Percentiles rank a stretch among this genome's conserved stretches.
These are phyloP conservation scores for Penicillium occitanis DNA, from an alignment of 2,329 filamentous ascomycete genomes.

Conservation along the genomic window DNA sequence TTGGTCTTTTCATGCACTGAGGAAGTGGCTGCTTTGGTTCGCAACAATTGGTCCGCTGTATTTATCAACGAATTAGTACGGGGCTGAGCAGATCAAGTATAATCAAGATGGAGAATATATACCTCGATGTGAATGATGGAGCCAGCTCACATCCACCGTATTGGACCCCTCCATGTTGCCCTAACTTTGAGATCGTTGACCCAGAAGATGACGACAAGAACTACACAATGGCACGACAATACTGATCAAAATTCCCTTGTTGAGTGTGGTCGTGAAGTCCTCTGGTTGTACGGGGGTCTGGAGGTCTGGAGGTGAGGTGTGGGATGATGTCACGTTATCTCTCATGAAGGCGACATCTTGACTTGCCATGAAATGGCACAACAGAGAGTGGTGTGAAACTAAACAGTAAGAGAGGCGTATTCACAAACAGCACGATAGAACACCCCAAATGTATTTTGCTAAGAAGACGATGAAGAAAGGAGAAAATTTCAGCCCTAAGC, in stretches of 20 bases:
- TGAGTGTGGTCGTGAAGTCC: background rate
- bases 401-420: background rate
- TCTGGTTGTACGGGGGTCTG: constrained; percentile 3
- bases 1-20: constrained; percentile 31
- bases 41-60: constrained; percentile 14
- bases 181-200: background rate
- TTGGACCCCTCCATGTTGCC: constrained; percentile 73
- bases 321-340: constrained; percentile 23
- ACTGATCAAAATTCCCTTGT: background rate
- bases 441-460: background rate
- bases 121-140: constrained; percentile 83
- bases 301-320: constrained; percentile 17
- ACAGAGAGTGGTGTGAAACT: background rate
- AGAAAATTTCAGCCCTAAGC: constrained; percentile 6
- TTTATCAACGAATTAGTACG: background rate
- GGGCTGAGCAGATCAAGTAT: background rate
- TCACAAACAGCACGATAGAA: too few species aligned
- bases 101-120: constrained; percentile 36
- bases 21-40: constrained; percentile 37
- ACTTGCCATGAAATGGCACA: constrained; percentile 10
- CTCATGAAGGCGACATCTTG: constrained; percentile 18
- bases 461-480: background rate
- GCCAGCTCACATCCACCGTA: constrained; percentile 86
- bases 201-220: background rate
- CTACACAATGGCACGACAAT: background rate